Evolutionary conservation across 768 basidiomycete species (phyloP).

Genomic region (Paxillus involutus): DNA sequence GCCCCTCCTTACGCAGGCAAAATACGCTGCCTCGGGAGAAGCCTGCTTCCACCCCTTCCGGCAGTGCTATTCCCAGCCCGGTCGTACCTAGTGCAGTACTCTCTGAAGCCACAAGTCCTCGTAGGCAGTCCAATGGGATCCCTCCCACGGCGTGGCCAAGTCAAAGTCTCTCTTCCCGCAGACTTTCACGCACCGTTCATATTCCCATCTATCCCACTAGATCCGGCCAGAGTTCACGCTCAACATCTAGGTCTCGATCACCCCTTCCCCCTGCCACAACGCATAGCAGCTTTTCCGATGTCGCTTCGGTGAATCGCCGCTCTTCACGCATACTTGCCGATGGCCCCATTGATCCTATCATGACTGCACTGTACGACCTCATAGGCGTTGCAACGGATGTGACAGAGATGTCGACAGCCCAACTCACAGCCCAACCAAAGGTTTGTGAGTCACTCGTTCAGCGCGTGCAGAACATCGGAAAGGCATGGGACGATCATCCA

Average conservation of each 20-base stretch:
- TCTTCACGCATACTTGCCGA: slow-evolving; percentile 83
- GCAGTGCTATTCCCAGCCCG: slow-evolving; percentile 59
- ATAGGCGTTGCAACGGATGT: slow-evolving; percentile 94
- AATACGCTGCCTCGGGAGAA: slow-evolving; percentile 67
- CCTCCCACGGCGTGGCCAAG: slow-evolving; percentile 55
- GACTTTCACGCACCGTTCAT: slow-evolving; percentile 84
- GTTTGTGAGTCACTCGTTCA: slow-evolving; percentile 85
- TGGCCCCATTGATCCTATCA: slow-evolving; percentile 86
- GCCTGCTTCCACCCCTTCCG: slow-evolving; percentile 47
- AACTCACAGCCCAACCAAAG: slow-evolving; percentile 85
- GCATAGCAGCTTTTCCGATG: slow-evolving; percentile 65
- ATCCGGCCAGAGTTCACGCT: slow-evolving; percentile 86
- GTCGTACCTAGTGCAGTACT: slow-evolving; percentile 58
- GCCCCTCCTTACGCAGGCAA: slow-evolving; percentile 70
- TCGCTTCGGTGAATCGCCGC: slow-evolving; percentile 56
- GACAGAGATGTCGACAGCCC: slow-evolving; percentile 82
- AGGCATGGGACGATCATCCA: slow-evolving; percentile 95
- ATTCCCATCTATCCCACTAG: slow-evolving; percentile 64
- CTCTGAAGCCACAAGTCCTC: slow-evolving; percentile 64
- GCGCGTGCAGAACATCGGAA: slow-evolving; percentile 87
- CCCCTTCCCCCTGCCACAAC: slow-evolving; percentile 75
- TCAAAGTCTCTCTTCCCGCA: slow-evolving; percentile 63
- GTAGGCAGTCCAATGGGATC: slow-evolving; percentile 56
- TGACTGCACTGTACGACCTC: slow-evolving; percentile 87
- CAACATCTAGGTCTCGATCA: slow-evolving; percentile 92